Conservation (phyloP, 257 asterid genomes). For the Ocimum tenuiflorum region DNA sequence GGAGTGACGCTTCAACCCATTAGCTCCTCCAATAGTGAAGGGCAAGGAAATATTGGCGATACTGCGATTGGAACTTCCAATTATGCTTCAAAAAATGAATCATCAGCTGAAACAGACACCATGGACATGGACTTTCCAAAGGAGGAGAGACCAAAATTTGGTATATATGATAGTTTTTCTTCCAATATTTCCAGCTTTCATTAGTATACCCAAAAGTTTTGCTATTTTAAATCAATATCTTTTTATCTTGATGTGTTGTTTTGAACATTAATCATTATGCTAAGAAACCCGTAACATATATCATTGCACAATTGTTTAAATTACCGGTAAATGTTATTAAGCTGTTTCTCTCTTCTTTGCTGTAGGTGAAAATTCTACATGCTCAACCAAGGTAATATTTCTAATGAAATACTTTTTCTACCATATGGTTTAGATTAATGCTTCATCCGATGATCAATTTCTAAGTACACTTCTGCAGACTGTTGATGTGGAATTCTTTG, state of each 20-base stretch:
- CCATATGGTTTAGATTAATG: background rate
- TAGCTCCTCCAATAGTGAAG: slow-evolving; percentile 38
- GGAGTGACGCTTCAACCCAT: slow-evolving; percentile 38
- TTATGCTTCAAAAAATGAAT: slow-evolving; percentile 39
- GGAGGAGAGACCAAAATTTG: slow-evolving; percentile 31
- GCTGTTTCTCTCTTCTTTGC: slow-evolving; percentile 24
- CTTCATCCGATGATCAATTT: background rate
- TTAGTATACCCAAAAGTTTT: too few relatives aligned
- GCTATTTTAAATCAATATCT: background rate
- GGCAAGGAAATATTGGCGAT: slow-evolving; percentile 24
- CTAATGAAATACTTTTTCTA: background rate
- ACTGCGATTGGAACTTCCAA: slow-evolving; percentile 22
- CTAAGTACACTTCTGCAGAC: too few relatives aligned
- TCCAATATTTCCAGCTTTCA: background rate
- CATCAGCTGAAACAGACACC: slow-evolving; percentile 70
- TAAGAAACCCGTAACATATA: background rate
- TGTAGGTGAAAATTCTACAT: slow-evolving; percentile 48
- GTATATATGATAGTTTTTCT: slow-evolving; percentile 24
- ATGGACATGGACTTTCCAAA: slow-evolving; percentile 41
- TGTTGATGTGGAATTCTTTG: too few relatives aligned
- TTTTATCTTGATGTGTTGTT: background rate
- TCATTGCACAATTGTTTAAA: background rate
- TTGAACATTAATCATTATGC: too few relatives aligned
- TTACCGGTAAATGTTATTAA: slow-evolving; percentile 10
- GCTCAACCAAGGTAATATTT: slow-evolving; percentile 49